Conservation (phyloP, 75 land plant genomes). For the Sequoia sempervirens region DNA sequence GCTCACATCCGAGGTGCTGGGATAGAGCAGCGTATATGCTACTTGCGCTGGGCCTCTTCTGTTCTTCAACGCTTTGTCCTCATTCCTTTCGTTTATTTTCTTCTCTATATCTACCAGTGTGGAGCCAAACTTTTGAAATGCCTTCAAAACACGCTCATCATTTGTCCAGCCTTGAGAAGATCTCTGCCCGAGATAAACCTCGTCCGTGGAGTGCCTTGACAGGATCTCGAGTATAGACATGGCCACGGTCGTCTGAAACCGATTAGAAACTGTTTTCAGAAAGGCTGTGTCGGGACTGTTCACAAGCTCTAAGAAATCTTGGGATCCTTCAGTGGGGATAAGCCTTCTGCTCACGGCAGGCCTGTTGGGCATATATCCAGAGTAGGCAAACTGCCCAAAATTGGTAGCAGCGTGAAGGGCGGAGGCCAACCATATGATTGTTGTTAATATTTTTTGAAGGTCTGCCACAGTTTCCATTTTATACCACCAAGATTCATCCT, state of each 20-base stretch:
- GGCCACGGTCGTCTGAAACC: conserved; percentile 21
- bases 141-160: conserved; percentile 8
- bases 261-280: conserved; percentile 12
- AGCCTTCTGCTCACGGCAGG: conserved; percentile 26
- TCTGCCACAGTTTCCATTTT: conserved; percentile 20
- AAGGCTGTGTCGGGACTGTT: conserved; percentile 15
- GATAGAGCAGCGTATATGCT: conserved; percentile 40
- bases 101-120: conserved; percentile 12
- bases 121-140: conserved; percentile 15
- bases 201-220: conserved; percentile 15
- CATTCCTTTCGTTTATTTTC: conserved; percentile 18
- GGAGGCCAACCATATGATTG: conserved; percentile 44
- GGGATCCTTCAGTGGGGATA: conserved; percentile 10
- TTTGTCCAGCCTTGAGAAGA: conserved; percentile 21
- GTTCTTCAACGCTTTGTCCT: conserved; percentile 15
- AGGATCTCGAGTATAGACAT: conserved; percentile 19
- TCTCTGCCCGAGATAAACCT: conserved; percentile 35
- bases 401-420: conserved; percentile 56
- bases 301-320: conserved; percentile 15
- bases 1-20: conserved; percentile 19
- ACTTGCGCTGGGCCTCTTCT: conserved; percentile 21
- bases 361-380: conserved; percentile 37
- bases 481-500: conserved; percentile 28
- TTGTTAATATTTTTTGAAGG: conserved; percentile 41
- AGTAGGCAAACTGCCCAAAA: conserved; percentile 12